Percentiles rank a stretch among this genome's conserved stretches.
Conservation (phyloP, 2,329 filamentous ascomycete species). For the Xylaria sp. region DNA sequence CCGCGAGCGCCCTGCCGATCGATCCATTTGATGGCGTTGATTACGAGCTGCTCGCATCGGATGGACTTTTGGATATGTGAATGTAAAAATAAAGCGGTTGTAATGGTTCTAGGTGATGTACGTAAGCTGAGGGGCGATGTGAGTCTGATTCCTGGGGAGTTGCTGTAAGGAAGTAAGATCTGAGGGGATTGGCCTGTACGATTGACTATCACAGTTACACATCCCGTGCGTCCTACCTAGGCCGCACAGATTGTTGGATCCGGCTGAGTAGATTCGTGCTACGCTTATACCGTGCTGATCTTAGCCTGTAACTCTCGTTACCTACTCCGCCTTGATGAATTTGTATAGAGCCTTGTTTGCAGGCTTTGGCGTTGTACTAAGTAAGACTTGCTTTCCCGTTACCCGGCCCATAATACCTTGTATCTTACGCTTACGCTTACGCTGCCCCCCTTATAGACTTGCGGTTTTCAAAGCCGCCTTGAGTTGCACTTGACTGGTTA, state of each 20-base stretch:
- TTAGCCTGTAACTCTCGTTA: not conserved
- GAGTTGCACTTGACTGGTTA: not conserved
- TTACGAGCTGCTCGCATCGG: conserved; percentile 9
- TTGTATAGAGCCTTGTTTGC: conserved; percentile 5
- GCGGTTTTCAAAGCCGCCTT: not conserved
- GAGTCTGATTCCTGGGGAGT: conserved; percentile 7
- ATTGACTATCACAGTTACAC: conserved; percentile 20
- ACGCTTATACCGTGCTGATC: conserved; percentile 25
- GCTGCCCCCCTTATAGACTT: too few relatives aligned
- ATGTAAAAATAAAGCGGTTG: conserved; percentile 16
- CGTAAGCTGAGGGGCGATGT: conserved; percentile 33
- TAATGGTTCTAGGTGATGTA: conserved; percentile 13
- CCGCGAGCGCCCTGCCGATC: not conserved
- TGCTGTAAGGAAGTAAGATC: not conserved
- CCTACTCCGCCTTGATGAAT: not conserved
- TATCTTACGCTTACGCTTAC: conserved; percentile 1
- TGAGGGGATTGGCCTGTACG: conserved; percentile 1
- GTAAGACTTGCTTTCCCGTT: conserved; percentile 12
- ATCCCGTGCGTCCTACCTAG: not conserved
- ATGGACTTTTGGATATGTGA: conserved; percentile 6
- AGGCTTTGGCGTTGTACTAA: not conserved
- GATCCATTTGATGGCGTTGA: conserved; percentile 6
- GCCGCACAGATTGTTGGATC: conserved; percentile 13
- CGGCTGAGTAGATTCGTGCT: conserved; percentile 27
- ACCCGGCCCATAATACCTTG: not conserved